Evolutionary conservation across 2,329 filamentous ascomycete genomes (phyloP), one percentile per base, ranked within the genome.

Genomic region (Microsporum ferrugineum): DNA sequence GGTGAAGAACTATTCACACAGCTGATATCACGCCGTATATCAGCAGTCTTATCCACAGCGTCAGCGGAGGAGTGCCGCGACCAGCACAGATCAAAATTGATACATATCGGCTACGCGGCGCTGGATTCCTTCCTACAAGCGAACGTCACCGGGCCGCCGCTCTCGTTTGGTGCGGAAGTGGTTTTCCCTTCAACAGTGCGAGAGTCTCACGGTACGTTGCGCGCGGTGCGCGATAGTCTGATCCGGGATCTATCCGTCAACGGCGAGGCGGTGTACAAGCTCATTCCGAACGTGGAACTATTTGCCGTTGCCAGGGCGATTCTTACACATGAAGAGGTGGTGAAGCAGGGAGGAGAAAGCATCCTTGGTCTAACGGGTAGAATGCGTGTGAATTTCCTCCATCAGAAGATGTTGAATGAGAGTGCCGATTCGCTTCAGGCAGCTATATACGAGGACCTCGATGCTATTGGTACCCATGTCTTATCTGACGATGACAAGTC

Each of bases 111-210:
- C 7, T 76, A 89, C 56, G 85, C 87, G 0, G 83, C 87, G 1
- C 79, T 96, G 8, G 82, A 89, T 69, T 83, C 86, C 8, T 96
- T 96, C 71, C 74, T 96, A 14, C 91, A 96, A 72, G 84, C 85
- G 0, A 96, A 90, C 70, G 88, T 95, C 60, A 96, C 91, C 2
- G 91, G 91, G 0, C 91, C 91, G 0, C 86, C 90, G 0, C 77
- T 95, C n/a, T 75, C 78, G 0, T 86, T 84, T 69, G 73, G 74
- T 29, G 74, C 81, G 2, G 75, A 79, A 2, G 73, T 79, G 10
- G 65, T 76, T 1, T 65, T 86, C 2, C 79, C 81, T 3, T 58
- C 68, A n/a, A 41, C 61, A 7, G 66, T 77, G 49, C 70, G 67
- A 38, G 63, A 66, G 1, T 67, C 75, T n/a, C 73, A 75, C 33